A percentile compares a stretch with the other conserved stretches of the same genome.
phyloP scores from a whole-genome alignment of 176 grass and related monocot species.

The Juncus inflexus region DNA sequence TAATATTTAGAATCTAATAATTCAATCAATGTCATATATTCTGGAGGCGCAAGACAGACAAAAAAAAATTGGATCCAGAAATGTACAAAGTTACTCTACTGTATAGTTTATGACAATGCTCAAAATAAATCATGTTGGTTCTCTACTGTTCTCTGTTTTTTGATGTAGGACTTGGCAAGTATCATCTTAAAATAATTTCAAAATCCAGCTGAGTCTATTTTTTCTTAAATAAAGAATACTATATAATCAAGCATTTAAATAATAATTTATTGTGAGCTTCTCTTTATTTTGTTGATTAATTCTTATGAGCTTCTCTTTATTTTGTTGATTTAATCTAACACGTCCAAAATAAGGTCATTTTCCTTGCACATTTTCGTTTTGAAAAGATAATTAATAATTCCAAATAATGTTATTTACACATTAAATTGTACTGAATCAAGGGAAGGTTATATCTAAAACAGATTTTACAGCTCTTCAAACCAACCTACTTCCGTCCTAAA shows the following conservation, averaged over 20 bases:
- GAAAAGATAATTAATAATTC: too few species aligned
- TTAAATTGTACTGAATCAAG: too few species aligned
- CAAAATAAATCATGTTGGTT: background rate
- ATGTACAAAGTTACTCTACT: too few species aligned
- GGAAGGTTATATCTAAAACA: too few species aligned
- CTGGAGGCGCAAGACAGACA: background rate
- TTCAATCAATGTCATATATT: too few species aligned
- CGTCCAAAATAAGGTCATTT: too few species aligned
- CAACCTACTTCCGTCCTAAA: too few species aligned
- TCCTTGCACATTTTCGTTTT: too few species aligned
- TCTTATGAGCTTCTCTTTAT: background rate
- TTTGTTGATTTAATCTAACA: too few species aligned
- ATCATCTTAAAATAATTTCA: background rate
- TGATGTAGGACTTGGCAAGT: conserved; percentile 4
- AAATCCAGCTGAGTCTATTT: background rate
- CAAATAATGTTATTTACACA: too few species aligned
- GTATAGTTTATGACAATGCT: background rate
- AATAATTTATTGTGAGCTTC: background rate
- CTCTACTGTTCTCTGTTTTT: conserved; percentile 6
- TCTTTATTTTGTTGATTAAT: background rate
- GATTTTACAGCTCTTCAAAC: too few species aligned
- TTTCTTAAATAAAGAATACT: background rate
- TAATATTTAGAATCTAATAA: too few species aligned
- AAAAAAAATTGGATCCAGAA: background rate
- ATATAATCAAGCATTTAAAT: background rate